These are phyloP conservation scores for Hirschfeldia incana DNA, from an alignment of 345 rosid genomes.

Conservation along the genomic window DNA sequence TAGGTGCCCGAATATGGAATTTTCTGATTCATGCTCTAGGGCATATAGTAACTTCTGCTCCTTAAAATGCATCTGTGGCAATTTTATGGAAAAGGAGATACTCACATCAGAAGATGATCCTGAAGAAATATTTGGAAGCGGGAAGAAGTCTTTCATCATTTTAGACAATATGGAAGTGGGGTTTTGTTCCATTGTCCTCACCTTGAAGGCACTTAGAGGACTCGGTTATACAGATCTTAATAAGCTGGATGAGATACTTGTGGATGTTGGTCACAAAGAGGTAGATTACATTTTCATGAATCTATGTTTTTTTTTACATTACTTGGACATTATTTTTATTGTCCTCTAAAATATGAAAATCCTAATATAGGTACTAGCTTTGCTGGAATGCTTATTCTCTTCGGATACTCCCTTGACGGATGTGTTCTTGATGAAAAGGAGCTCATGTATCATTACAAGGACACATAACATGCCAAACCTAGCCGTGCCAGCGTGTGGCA, in stretches of 20 bases:
- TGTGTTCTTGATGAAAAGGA: conserved; percentile 3
- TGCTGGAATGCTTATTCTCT: conserved; percentile 10
- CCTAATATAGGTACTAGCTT: conserved; percentile 10
- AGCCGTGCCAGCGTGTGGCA: not conserved
- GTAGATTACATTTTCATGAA: not conserved
- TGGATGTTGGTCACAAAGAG: conserved; percentile 6
- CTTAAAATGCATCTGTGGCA: conserved; percentile 11
- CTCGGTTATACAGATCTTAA: not conserved
- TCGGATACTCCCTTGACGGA: conserved; percentile 28
- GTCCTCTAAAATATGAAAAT: not conserved
- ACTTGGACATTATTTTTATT: not conserved
- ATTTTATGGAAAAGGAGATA: not conserved
- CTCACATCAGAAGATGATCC: too few species aligned
- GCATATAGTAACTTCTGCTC: conserved; percentile 1
- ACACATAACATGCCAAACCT: not conserved
- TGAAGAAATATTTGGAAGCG: conserved; percentile 11
- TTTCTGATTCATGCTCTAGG: not conserved
- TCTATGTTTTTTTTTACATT: not conserved
- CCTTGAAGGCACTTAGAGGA: not conserved
- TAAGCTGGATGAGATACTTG: conserved; percentile 5
- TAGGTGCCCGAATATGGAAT: not conserved
- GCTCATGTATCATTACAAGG: not conserved
- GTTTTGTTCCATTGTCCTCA: not conserved
- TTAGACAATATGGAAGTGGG: conserved; percentile 9
- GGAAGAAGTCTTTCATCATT: not conserved